Evolutionary conservation across 352 stramenopile genomes (phyloP).

Genomic region (Saprolegnia diclina): DNA sequence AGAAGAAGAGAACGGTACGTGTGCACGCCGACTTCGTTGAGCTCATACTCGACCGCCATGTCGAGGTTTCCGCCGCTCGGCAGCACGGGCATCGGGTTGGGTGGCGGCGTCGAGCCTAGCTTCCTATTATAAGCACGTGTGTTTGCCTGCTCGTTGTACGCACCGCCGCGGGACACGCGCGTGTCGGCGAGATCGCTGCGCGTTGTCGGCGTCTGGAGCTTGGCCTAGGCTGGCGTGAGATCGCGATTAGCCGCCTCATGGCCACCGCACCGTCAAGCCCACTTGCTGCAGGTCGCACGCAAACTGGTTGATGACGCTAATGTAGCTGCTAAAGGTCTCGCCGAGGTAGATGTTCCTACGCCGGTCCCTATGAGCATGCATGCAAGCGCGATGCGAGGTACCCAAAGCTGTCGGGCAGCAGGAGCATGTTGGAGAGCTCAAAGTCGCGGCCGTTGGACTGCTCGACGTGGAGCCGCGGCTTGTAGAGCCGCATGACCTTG

Average conservation of each 20-base stretch:
- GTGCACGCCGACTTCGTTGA: conserved; percentile 85
- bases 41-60: conserved; percentile 88
- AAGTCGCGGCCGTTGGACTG: conserved; percentile 69
- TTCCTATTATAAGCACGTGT: conserved; percentile 47
- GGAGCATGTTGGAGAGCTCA: conserved; percentile 82
- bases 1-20: conserved; percentile 43
- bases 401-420: conserved; percentile 88
- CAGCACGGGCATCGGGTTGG: conserved; percentile 73
- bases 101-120: conserved; percentile 36
- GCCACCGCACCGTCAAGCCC: conserved; percentile 41
- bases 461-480: conserved; percentile 66
- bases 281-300: conserved; percentile 71
- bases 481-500: conserved; percentile 91
- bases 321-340: conserved; percentile 91
- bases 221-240: not conserved
- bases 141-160: conserved; percentile 30
- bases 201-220: conserved; percentile 19
- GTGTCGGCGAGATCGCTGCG: conserved; percentile 22
- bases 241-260: not conserved
- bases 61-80: conserved; percentile 69
- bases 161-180: conserved; percentile 12
- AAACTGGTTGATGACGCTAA: conserved; percentile 89
- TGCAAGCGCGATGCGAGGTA: conserved; percentile 28
- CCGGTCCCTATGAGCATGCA: conserved; percentile 9
- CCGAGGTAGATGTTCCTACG: conserved; percentile 86